phyloP scores from a whole-genome alignment of 306 rosid species.

The Quercus cerris region DNA sequence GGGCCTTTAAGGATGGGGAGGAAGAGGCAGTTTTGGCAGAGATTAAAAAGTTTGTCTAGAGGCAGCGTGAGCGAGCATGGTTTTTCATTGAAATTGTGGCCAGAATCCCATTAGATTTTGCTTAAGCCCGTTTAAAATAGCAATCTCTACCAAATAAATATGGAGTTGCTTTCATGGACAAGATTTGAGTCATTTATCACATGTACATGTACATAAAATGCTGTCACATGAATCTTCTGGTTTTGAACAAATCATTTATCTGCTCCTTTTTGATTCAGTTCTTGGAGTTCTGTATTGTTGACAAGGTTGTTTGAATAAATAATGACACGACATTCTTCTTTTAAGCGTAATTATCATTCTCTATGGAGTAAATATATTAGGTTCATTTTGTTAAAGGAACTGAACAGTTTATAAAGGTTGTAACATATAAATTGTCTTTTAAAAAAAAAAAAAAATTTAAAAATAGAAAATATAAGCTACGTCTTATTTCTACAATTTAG shows the following conservation, averaged over 20 bases:
- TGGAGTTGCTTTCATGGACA: background rate
- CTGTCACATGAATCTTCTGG: background rate
- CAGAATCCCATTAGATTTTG: conserved; percentile 36
- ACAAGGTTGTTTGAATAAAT: background rate
- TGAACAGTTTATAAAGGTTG: background rate
- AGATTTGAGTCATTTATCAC: background rate
- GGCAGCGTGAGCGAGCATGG: conserved; percentile 84
- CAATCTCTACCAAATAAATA: background rate
- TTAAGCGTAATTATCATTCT: background rate
- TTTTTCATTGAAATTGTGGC: conserved; percentile 48
- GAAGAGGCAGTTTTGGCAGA: conserved; percentile 67
- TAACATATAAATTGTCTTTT: background rate
- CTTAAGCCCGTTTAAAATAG: background rate
- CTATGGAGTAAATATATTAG: background rate
- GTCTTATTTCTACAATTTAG: background rate
- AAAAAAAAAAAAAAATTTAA: no score
- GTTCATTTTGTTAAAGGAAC: background rate
- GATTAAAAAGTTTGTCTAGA: conserved; percentile 57
- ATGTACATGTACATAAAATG: background rate
- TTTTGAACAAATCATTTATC: background rate
- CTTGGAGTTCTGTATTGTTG: background rate
- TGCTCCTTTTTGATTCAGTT: background rate
- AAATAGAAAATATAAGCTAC: no score
- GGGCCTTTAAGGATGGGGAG: conserved; percentile 56
- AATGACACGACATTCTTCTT: background rate